Evolutionary conservation across 352 stramenopile genomes (phyloP).

Genomic region (Discostella stelligera): DNA sequence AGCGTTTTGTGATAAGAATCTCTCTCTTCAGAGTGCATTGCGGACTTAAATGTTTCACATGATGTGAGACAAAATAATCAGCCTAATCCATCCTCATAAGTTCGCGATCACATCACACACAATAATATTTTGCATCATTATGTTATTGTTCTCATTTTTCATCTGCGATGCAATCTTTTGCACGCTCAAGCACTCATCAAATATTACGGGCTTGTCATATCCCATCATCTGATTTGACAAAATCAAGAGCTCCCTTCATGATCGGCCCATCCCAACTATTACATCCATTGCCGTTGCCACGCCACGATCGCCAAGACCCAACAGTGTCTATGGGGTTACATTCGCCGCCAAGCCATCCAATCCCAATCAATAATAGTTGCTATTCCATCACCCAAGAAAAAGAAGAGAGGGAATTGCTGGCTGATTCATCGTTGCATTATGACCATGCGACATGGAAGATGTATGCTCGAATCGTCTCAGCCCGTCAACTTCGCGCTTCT

Average conservation of each 20-base stretch:
- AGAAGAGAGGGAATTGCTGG: neutral
- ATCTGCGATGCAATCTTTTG: too few relatives aligned
- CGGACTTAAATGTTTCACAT: too few relatives aligned
- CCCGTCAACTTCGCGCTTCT: neutral
- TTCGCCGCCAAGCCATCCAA: neutral
- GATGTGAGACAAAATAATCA: too few relatives aligned
- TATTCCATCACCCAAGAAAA: neutral
- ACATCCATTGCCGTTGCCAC: neutral
- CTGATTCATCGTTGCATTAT: neutral
- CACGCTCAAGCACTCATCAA: too few relatives aligned
- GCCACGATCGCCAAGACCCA: neutral
- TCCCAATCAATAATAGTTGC: constrained; percentile 6
- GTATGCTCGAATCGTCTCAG: constrained; percentile 1
- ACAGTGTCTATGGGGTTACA: neutral
- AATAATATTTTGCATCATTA: too few relatives aligned
- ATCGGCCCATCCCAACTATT: neutral
- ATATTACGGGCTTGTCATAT: too few relatives aligned
- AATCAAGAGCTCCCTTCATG: neutral
- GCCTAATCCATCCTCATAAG: too few relatives aligned
- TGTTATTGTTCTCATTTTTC: too few relatives aligned
- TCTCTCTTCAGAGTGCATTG: too few relatives aligned
- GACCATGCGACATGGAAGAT: constrained; percentile 3
- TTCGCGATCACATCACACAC: too few relatives aligned
- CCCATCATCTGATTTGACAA: neutral
- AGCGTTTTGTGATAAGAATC: too few relatives aligned